Evolutionary conservation across 345 rosid genomes (phyloP).

Genomic region (Bruguiera sexangula): DNA sequence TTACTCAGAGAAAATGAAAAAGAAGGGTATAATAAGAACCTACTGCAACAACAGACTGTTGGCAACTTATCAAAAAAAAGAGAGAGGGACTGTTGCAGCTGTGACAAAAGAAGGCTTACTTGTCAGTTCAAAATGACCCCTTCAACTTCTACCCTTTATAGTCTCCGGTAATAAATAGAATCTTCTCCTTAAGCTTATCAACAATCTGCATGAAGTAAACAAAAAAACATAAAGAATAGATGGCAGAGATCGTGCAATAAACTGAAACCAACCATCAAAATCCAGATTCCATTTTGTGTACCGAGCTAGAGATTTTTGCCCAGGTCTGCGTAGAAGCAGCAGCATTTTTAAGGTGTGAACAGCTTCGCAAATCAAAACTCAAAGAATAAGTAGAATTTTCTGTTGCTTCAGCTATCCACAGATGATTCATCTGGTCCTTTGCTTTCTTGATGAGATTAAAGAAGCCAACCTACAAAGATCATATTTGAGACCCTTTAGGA

Average conservation of each 20-base stretch:
- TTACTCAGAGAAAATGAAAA: neutral
- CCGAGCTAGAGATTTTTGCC: constrained; percentile 64
- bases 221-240: constrained; percentile 3
- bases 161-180: constrained; percentile 47
- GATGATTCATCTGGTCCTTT: constrained; percentile 59
- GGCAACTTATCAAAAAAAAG: no score
- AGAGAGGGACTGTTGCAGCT: neutral
- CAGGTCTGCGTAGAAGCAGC: constrained; percentile 49
- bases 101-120: constrained; percentile 17
- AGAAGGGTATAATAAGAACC: neutral
- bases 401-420: constrained; percentile 86
- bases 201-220: constrained; percentile 44
- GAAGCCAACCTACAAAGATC: constrained; percentile 64
- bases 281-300: constrained; percentile 20
- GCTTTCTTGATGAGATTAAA: constrained; percentile 74
- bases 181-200: constrained; percentile 50
- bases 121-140: constrained; percentile 9
- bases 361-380: constrained; percentile 40
- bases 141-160: constrained; percentile 24
- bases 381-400: constrained; percentile 66
- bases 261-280: constrained; percentile 4
- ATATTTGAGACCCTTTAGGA: neutral
- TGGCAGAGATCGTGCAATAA: constrained; percentile 8
- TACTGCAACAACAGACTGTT: neutral
- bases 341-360: constrained; percentile 63